These are phyloP conservation scores for Neodidymelliopsis sp. DNA, from an alignment of 2,329 filamentous ascomycete genomes.

Conservation along the genomic window DNA sequence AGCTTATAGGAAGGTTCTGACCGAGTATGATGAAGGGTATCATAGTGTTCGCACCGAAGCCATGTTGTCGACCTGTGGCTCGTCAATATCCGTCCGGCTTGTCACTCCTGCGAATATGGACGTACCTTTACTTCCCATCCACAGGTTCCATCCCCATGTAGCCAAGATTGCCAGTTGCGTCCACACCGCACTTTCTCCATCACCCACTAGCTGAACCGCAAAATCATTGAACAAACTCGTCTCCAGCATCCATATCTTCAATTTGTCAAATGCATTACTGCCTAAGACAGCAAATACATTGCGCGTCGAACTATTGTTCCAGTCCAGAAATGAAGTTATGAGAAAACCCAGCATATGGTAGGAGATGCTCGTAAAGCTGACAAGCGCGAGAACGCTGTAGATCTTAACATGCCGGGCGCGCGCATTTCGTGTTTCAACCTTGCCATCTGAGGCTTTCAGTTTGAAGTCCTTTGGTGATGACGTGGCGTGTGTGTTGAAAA, in stretches of 20 bases:
- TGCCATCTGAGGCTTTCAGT: slow-evolving; percentile 13
- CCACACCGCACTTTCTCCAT: slow-evolving; percentile 34
- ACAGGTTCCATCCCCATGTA: slow-evolving; percentile 44
- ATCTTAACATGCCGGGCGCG: slow-evolving; percentile 36
- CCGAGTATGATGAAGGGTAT: slow-evolving; percentile 36
- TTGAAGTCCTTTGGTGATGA: slow-evolving; percentile 2
- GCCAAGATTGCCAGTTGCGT: slow-evolving; percentile 35
- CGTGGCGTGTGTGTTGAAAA: slow-evolving; percentile 1
- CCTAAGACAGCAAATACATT: neutral
- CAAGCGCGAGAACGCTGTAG: slow-evolving; percentile 34
- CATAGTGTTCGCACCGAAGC: slow-evolving; percentile 19
- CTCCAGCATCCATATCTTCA: slow-evolving; percentile 40
- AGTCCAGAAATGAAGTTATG: slow-evolving; percentile 31
- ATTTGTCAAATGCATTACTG: slow-evolving; percentile 1
- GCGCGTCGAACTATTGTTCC: slow-evolving; percentile 17
- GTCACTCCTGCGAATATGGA: neutral
- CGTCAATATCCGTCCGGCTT: neutral
- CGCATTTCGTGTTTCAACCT: slow-evolving; percentile 21
- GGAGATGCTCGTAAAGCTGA: slow-evolving; percentile 39
- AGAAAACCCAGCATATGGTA: slow-evolving; percentile 46
- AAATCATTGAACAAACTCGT: slow-evolving; percentile 39
- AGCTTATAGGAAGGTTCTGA: slow-evolving; percentile 40
- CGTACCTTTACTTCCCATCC: slow-evolving; percentile 38
- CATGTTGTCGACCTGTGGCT: slow-evolving; percentile 21
- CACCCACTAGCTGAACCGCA: slow-evolving; percentile 36